These are phyloP conservation scores for Panicum miliaceum DNA, from an alignment of 176 grass and related monocot genomes.

Conservation along the genomic window DNA sequence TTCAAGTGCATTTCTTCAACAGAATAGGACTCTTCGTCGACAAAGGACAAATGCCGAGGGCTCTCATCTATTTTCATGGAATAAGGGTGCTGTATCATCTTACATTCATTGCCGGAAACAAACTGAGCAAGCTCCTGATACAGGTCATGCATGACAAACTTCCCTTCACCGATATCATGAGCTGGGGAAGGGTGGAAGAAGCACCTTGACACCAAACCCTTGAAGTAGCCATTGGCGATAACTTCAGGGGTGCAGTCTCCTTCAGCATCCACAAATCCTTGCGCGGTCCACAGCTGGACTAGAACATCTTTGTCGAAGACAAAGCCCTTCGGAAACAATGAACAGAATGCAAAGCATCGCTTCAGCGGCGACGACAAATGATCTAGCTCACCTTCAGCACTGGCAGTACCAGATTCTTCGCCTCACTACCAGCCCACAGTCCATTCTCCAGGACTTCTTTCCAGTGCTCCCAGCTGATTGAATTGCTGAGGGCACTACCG, in stretches of 20 bases:
- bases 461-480: constrained; percentile 39
- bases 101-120: constrained; percentile 44
- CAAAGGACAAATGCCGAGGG: constrained; percentile 52
- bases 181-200: constrained; percentile 44
- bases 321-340: constrained; percentile 56
- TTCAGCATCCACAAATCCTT: constrained; percentile 46
- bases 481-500: constrained; percentile 33
- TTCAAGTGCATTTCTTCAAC: constrained; percentile 1
- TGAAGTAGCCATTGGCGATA: constrained; percentile 38
- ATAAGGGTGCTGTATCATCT: constrained; percentile 25
- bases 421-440: constrained; percentile 30
- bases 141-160: constrained; percentile 58
- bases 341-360: constrained; percentile 53
- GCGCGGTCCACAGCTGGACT: constrained; percentile 56
- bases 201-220: constrained; percentile 49
- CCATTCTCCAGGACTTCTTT: constrained; percentile 36
- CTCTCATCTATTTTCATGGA: constrained; percentile 12
- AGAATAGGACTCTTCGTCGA: background rate
- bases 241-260: constrained; percentile 25
- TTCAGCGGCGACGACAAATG: constrained; percentile 47
- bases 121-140: constrained; percentile 56
- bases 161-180: background rate
- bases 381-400: constrained; percentile 60
- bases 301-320: constrained; percentile 51
- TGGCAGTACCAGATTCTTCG: constrained; percentile 42